A percentile compares a stretch with the other conserved stretches of the same genome.
These are phyloP conservation scores for Dictyostelium intermedium DNA, from an alignment of 78 protist genomes.

Conservation along the genomic window DNA sequence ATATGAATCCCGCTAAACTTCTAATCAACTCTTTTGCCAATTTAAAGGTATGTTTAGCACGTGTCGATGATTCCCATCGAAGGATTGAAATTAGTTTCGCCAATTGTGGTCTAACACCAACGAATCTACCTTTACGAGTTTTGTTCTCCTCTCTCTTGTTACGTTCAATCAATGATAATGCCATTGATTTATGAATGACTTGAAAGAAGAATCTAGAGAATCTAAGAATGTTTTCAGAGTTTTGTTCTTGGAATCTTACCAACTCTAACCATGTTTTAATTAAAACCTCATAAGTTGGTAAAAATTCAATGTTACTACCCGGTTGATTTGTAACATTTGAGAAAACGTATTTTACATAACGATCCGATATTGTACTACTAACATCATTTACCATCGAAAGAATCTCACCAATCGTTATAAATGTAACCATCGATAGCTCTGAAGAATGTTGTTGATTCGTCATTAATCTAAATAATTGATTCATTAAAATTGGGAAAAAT, in stretches of 20 bases:
- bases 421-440: slow-evolving; percentile 37
- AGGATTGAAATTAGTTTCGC: slow-evolving; percentile 37
- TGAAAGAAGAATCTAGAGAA: slow-evolving; percentile 66
- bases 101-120: slow-evolving; percentile 30
- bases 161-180: slow-evolving; percentile 51
- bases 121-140: slow-evolving; percentile 49
- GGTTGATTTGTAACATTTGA: not conserved
- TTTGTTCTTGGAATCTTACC: slow-evolving; percentile 63
- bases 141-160: slow-evolving; percentile 32
- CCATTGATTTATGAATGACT: slow-evolving; percentile 61
- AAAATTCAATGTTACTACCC: not conserved
- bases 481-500: slow-evolving; percentile 61
- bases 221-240: slow-evolving; percentile 59
- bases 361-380: not conserved
- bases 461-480: slow-evolving; percentile 68
- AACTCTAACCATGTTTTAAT: slow-evolving; percentile 71
- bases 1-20: slow-evolving; percentile 2
- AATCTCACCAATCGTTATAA: slow-evolving; percentile 46
- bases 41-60: slow-evolving; percentile 70
- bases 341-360: slow-evolving; percentile 54
- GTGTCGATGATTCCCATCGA: slow-evolving; percentile 55
- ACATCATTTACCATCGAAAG: slow-evolving; percentile 51
- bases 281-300: slow-evolving; percentile 64
- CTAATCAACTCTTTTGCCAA: slow-evolving; percentile 57
- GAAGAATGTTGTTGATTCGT: slow-evolving; percentile 1